These are phyloP conservation scores for Chlorella sp. DNA, from an alignment of 139 green algal species.

Conservation along the genomic window DNA sequence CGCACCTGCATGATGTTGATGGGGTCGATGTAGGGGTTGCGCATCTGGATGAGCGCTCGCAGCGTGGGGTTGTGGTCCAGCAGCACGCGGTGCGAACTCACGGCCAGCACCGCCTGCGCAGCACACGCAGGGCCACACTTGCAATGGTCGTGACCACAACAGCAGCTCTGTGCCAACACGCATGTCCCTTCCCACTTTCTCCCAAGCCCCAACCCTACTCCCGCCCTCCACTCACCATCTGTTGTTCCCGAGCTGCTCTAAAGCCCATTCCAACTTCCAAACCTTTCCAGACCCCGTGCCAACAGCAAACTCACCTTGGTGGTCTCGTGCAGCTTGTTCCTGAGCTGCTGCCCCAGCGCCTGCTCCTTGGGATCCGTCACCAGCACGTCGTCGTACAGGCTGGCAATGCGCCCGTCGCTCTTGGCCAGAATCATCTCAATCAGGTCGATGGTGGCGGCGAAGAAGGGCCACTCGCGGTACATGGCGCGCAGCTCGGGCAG, in stretches of 20 bases:
- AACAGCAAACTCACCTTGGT: constrained; percentile 6
- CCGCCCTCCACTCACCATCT: too few species aligned
- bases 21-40: constrained; percentile 84
- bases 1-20: constrained; percentile 87
- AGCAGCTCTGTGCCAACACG: not conserved
- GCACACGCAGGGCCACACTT: too few species aligned
- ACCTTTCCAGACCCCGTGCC: too few species aligned
- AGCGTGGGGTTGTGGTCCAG: constrained; percentile 68
- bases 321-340: not conserved
- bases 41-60: constrained; percentile 76
- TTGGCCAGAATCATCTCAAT: constrained; percentile 99
- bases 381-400: constrained; percentile 52
- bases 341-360: constrained; percentile 3
- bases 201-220: too few species aligned
- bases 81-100: constrained; percentile 70
- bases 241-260: too few species aligned
- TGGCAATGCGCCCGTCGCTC: constrained; percentile 65
- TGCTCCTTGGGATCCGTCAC: constrained; percentile 19
- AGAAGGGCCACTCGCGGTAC: constrained; percentile 97
- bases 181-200: too few species aligned
- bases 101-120: constrained; percentile 23
- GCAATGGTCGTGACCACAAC: too few species aligned
- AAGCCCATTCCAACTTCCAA: too few species aligned
- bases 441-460: constrained; percentile 88
- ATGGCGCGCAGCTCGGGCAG: constrained; percentile 74